Evolutionary conservation across 139 green algal genomes (phyloP), one percentile per base, ranked within the genome.

Genomic region (Chlorella vulgaris): DNA sequence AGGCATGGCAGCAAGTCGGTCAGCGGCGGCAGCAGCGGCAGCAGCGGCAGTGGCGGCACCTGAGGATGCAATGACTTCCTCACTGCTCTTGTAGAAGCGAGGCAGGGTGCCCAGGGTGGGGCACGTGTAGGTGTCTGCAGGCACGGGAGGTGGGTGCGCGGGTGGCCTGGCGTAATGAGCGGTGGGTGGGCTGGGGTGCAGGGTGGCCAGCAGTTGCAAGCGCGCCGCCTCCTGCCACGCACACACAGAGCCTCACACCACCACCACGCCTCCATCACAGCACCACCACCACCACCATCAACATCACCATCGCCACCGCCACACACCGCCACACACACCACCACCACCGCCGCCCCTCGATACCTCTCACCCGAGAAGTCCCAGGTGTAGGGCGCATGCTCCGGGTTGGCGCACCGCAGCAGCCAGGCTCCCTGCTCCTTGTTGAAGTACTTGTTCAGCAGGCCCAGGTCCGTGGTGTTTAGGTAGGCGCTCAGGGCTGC

Each of bases 41-140:
- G 40, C 40, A 19, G 28, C 29, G 40, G 68, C 68, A 61, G 40
- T 53, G 39, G 35, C 51, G 29, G 7, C 68, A 61, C 76, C 82
- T 18, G 78, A 84, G 21, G 67, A 60, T 33, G 39, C n/a, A 6
- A 69, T 51, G n/a, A 88, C 28, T 2, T 38, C 50, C 2, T 43
- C 50, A 5, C 68, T 62, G 39, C 69, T 60, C 61, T 55, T 38
- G 36, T 75, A 80, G 81, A 86, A 89, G 55, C 61, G 76, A 5
- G 85, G 73, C n/a, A 88, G 68, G 35, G 86, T 82, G 65, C 78
- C 36, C 6, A 89, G 74, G 2, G 86, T 86, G 33, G 78, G 83
- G 39, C 42, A 82, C 26, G 42, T 42, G 35, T 76, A 83, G 1
- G 47, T 62, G 26, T 47, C 61, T 39, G 53, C 63, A 28, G n/a